Evolutionary conservation across 495 filamentous ascomycete species (phyloP).

Genomic region (Staphylotrichum longicolle): DNA sequence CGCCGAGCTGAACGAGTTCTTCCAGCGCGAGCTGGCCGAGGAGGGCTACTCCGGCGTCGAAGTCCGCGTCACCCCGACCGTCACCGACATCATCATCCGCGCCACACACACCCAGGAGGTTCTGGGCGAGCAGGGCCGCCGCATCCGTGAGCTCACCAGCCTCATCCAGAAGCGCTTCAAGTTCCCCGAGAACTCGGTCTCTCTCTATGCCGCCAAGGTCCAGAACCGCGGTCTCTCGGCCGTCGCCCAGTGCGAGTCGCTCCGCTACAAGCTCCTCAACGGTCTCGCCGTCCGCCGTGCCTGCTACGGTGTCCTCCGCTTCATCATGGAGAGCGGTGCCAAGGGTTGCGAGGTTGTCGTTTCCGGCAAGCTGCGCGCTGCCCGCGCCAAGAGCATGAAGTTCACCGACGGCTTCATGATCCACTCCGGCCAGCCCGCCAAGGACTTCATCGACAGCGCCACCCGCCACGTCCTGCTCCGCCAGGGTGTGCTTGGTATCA

Average conservation of each 20-base stretch:
- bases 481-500: conserved; percentile 99
- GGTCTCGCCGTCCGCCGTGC: conserved; percentile 95
- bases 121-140: conserved; percentile 97
- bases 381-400: conserved; percentile 99
- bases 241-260: conserved; percentile 99
- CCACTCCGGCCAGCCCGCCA: conserved; percentile 98
- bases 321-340: conserved; percentile 99
- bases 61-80: conserved; percentile 98
- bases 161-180: conserved; percentile 99
- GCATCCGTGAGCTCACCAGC: conserved; percentile 98
- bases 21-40: conserved; percentile 99
- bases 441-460: conserved; percentile 98
- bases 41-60: conserved; percentile 99
- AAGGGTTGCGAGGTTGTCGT: conserved; percentile 99
- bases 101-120: conserved; percentile 99
- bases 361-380: conserved; percentile 96
- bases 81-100: conserved; percentile 99
- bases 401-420: conserved; percentile 99
- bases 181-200: conserved; percentile 99
- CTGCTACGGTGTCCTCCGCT: conserved; percentile 98
- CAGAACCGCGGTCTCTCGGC: conserved; percentile 99
- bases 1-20: conserved; percentile 99
- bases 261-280: conserved; percentile 99
- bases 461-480: conserved; percentile 98
- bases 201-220: conserved; percentile 99